These are phyloP conservation scores for Apophysomyces elegans DNA, from an alignment of 371 early-diverging fungal genomes.

Conservation along the genomic window DNA sequence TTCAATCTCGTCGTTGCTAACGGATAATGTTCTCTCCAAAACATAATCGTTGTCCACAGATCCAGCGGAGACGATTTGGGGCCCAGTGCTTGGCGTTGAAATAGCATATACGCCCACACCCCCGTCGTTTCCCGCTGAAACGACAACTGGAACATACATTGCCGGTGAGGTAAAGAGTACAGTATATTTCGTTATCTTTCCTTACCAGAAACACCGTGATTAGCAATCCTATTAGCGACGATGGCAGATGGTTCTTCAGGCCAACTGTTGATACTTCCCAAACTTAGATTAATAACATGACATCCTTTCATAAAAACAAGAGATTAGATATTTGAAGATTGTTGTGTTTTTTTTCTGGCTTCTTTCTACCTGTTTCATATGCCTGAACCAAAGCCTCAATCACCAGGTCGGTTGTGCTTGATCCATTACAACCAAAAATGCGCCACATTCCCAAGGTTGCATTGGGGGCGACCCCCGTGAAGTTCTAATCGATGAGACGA, in stretches of 20 bases:
- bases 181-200: not conserved
- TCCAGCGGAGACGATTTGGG: slow-evolving; percentile 59
- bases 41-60: slow-evolving; percentile 60
- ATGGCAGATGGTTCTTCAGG: slow-evolving; percentile 55
- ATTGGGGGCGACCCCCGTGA: slow-evolving; percentile 70
- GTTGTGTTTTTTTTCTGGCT: not conserved
- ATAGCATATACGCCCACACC: slow-evolving; percentile 54
- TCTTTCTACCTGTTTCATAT: slow-evolving; percentile 57
- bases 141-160: slow-evolving; percentile 43
- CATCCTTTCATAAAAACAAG: slow-evolving; percentile 30
- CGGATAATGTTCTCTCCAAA: slow-evolving; percentile 23
- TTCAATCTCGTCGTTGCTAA: slow-evolving; percentile 14
- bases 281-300: slow-evolving; percentile 73
- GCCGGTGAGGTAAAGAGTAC: not conserved
- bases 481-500: slow-evolving; percentile 28
- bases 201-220: slow-evolving; percentile 38
- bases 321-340: not conserved
- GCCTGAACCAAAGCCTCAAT: slow-evolving; percentile 71
- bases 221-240: slow-evolving; percentile 53
- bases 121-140: slow-evolving; percentile 72
- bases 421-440: slow-evolving; percentile 71
- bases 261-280: slow-evolving; percentile 71
- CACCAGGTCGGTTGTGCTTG: slow-evolving; percentile 66
- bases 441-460: slow-evolving; percentile 66
- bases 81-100: slow-evolving; percentile 58